These are phyloP conservation scores for Magnaporthiopsis incrustans DNA, from an alignment of 2,329 filamentous ascomycete species.

Conservation along the genomic window DNA sequence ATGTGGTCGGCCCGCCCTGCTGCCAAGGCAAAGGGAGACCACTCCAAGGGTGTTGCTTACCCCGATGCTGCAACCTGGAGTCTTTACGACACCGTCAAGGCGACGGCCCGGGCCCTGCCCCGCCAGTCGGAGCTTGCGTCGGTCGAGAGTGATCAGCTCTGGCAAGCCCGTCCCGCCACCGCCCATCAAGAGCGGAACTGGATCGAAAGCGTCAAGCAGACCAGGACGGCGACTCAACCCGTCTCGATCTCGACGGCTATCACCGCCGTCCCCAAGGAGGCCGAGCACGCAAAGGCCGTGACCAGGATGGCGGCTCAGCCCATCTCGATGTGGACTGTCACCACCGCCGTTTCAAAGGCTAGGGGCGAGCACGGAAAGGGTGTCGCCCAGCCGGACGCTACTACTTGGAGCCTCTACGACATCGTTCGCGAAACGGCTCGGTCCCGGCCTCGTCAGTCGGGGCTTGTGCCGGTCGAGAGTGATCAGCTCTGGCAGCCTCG, in stretches of 20 bases:
- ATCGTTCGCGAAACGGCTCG: neutral
- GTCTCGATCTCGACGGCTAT: neutral
- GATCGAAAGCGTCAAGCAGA: neutral
- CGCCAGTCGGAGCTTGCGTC: slow-evolving; percentile 18
- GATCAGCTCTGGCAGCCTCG: slow-evolving; percentile 28
- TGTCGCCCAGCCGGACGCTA: slow-evolving; percentile 3
- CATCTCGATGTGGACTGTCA: slow-evolving; percentile 4
- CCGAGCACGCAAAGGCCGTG: neutral
- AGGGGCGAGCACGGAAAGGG: slow-evolving; percentile 7
- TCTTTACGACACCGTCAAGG: slow-evolving; percentile 19
- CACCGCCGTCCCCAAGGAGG: neutral
- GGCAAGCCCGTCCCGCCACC: slow-evolving; percentile 1
- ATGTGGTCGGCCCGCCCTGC: slow-evolving; percentile 10
- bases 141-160: slow-evolving; percentile 12
- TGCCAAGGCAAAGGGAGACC: slow-evolving; percentile 5
- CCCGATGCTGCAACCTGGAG: slow-evolving; percentile 26
- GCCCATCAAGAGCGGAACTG: neutral
- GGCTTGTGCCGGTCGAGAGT: slow-evolving; percentile 26
- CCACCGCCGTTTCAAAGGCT: neutral
- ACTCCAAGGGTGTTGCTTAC: slow-evolving; percentile 24
- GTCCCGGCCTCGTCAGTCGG: slow-evolving; percentile 3
- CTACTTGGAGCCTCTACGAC: slow-evolving; percentile 1
- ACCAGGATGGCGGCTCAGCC: neutral
- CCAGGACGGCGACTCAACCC: neutral
- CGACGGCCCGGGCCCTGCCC: slow-evolving; percentile 18